Evolutionary conservation across 352 stramenopile species (phyloP), one percentile per base, ranked within the genome.

Genomic region (Phytopythium litorale): DNA sequence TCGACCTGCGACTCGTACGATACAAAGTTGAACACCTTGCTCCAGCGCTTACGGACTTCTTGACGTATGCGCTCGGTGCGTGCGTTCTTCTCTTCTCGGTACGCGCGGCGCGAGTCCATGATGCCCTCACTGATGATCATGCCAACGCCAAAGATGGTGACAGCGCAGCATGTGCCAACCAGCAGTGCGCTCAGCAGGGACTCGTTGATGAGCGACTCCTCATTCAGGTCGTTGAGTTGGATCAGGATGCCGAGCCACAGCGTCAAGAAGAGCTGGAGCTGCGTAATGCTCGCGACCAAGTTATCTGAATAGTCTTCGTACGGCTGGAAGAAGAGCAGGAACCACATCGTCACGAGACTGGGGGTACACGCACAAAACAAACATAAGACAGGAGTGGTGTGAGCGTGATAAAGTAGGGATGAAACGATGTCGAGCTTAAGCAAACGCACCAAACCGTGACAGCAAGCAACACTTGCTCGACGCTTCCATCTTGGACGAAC

Each of bases 161-260:
- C 81, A 4, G 64, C 70, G 28, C 89, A 54, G 65, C 81, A 89
- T 16, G 82, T 83, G 5, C 74, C 76, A 7, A 92, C 74, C 11
- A 92, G 72, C 38, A 92, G 21, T n/a, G 78, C 60, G 56, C 82
- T 85, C 15, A 92, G 64, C 11, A 89, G 55, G 13, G 79, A 32
- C 53, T 85, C 62, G 66, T 92, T 81, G 66, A 92, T 87, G 15
- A 86, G 64, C 19, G 80, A 77, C 43, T 89, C 78, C 19, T 75
- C 63, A 56, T 85, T 88, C 38, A 88, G 51, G 32, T 76, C 75
- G 52, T 89, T 84, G 18, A 92, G 66, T n/a, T 73, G 71, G 51
- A 87, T 88, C 74, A 92, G 85, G 52, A 89, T 68, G 25, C 83
- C 81, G 42, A 92, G 79, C 83, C 83, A 92, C n/a, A 92, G 63